Base-by-base conservation (phyloP, 1,139 yeast genomes). In the Pichia sp. region DNA sequence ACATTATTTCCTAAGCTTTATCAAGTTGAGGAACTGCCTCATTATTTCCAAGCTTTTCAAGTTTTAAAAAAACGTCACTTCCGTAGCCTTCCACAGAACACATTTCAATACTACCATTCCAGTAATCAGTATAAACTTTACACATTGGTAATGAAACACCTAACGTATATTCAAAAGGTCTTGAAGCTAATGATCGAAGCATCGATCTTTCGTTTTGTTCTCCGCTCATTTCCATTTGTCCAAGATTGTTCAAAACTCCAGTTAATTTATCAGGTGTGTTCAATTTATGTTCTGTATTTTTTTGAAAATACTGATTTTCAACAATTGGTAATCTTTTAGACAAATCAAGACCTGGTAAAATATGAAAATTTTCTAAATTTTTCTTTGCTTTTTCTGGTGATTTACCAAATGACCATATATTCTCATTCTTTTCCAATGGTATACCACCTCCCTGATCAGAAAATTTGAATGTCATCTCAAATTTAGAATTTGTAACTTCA, bases 81-180 rank as follows among this genome's bases (percentile, higher is more conserved):
- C 98, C 97, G 56, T 83, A 87, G 2, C 96, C 97, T 52, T 87
- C 92, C 40, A 90, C 67, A 1, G 95, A 82, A 56, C 83, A 84
- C 73, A 90, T 76, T 54, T 79, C 82, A 42, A 90, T 65, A 43
- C 82, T 83, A 5, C 97, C 97, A 56, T 89, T 92, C 97, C 97
- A 90, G 63, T 90, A 90, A 56, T 90, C 97, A 0, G 96, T 90
- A 60, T 90, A 90, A 0, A 90, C 87, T 53, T 85, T 80, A 57
- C 95, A 83, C 82, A 90, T 79, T 0, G 97, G 97, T 48, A 90
- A 69, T 0, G 97, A 96, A 54, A 90, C 74, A 0, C 97, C 97
- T 25, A 90, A 67, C 49, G 84, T 82, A 55, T 76, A 74, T 49
- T 82, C 75, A 30, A 85, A 81, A 0, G 94, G 87, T 53, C 96